These are phyloP conservation scores for Scleromitrula shiraiana DNA, from an alignment of 2,329 filamentous ascomycete species.

Conservation along the genomic window DNA sequence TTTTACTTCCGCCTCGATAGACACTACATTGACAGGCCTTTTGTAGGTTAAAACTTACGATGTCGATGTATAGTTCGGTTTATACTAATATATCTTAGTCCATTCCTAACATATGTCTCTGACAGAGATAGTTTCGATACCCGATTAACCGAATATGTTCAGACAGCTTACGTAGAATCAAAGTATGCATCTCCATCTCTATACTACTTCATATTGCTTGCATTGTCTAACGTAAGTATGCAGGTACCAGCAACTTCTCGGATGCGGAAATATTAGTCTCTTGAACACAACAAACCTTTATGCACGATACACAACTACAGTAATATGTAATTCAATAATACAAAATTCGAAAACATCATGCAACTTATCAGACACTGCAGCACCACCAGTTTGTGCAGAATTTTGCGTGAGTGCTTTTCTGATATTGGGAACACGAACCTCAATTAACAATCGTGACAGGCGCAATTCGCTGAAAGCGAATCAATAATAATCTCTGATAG, in stretches of 20 bases:
- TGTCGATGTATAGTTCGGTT: constrained; percentile 8
- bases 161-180: constrained; percentile 62
- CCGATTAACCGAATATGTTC: constrained; percentile 64
- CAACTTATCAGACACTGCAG: constrained; percentile 51
- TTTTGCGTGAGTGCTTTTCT: constrained; percentile 60
- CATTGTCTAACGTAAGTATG: constrained; percentile 25
- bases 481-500: constrained; percentile 71
- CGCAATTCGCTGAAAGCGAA: constrained; percentile 81
- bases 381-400: constrained; percentile 77
- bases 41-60: constrained; percentile 47
- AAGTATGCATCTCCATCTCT: constrained; percentile 56
- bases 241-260: constrained; percentile 76
- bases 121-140: constrained; percentile 69
- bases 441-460: constrained; percentile 39
- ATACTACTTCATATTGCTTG: neutral
- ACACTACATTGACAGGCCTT: constrained; percentile 45
- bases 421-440: neutral
- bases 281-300: constrained; percentile 76
- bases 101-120: constrained; percentile 78
- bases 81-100: constrained; percentile 41
- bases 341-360: constrained; percentile 77
- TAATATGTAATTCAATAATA: constrained; percentile 88
- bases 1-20: constrained; percentile 63
- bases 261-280: constrained; percentile 70
- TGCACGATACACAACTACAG: constrained; percentile 84